Conservation (phyloP, 495 filamentous ascomycete species). For the Hyaloscypha hepaticicola region DNA sequence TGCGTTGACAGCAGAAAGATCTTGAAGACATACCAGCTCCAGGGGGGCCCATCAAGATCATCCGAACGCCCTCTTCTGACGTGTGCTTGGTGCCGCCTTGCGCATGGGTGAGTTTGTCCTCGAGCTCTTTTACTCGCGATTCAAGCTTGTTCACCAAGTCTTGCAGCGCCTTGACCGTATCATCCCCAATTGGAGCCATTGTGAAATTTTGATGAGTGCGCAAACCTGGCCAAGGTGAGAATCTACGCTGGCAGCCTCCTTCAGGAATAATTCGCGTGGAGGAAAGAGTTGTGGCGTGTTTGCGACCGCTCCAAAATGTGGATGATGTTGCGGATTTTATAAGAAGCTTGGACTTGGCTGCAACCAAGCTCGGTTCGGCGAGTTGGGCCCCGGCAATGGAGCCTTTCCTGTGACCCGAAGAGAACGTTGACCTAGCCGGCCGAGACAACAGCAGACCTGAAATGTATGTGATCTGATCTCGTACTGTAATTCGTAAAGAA, state of each 20-base stretch:
- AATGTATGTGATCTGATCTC: background rate
- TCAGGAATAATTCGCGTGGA: constrained; percentile 1
- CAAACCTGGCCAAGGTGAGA: constrained; percentile 32
- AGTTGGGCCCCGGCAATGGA: background rate
- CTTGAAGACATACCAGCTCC: constrained; percentile 75
- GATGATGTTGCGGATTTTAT: constrained; percentile 19
- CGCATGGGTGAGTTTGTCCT: constrained; percentile 58
- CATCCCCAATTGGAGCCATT: constrained; percentile 86
- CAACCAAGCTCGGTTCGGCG: constrained; percentile 22
- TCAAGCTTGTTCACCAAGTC: constrained; percentile 81
- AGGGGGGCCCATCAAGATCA: constrained; percentile 97
- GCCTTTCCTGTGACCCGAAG: constrained; percentile 17
- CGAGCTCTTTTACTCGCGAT: constrained; percentile 74
- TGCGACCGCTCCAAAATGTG: constrained; percentile 17
- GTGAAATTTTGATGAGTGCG: constrained; percentile 28
- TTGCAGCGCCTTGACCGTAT: constrained; percentile 69
- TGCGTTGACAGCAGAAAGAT: constrained; percentile 4
- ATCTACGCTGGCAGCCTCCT: background rate
- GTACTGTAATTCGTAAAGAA: background rate
- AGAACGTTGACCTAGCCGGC: background rate
- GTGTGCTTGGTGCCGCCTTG: constrained; percentile 49
- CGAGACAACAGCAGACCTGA: background rate
- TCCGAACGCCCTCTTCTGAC: constrained; percentile 60
- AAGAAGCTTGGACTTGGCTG: constrained; percentile 1
- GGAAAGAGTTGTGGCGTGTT: constrained; percentile 8